Base-by-base conservation (phyloP, 331 rosid genomes). In the Acacia pycnantha region DNA sequence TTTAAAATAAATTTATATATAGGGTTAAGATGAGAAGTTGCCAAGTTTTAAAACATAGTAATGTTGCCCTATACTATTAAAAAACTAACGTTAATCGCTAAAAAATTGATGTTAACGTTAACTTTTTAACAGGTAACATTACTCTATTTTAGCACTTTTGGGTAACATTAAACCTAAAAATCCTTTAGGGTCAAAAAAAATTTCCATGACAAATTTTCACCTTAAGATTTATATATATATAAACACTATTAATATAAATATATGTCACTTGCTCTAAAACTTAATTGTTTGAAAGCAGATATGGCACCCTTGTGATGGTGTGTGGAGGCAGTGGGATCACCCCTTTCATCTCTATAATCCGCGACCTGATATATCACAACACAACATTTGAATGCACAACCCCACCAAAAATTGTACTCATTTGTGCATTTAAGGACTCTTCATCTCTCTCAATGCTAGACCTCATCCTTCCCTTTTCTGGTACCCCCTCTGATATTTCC, bases 321-420 rank as follows among this genome's bases (percentile, higher is more conserved):
- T 87, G 97, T 75, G 94, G 96, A 87, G 97, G 97, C 84, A 91
- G 96, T 69, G 97, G 97, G 3, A 90, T 93, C 50, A 90, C 96
- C 66, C 96, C 94, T 8, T 93, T 91, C 82, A 71, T 91, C 80
- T 93, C 97, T 41, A 90, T 93, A 77, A 90, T 87, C 56, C 70
- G 91, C 50, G 96, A 91, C 66, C 80, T 93, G 5, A 81, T 64
- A 15, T 64, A 29, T 64, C 41, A 27, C 4, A 64, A 33, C 11
- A 27, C 70, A 64, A 64, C 70, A 64, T 6, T 6, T 2, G 14
- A 29, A 64, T 4, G n/a, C 70, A 66, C 24, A 87, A 22, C 87
- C 71, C 97, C 96, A 31, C 97, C 96, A 31, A 86, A 86, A 81
- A 84, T 93, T 64, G 13, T 86, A 59, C 70, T 93, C 69, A 77